Conservation (phyloP, 305 asterid genomes). For the Lippia alba region DNA sequence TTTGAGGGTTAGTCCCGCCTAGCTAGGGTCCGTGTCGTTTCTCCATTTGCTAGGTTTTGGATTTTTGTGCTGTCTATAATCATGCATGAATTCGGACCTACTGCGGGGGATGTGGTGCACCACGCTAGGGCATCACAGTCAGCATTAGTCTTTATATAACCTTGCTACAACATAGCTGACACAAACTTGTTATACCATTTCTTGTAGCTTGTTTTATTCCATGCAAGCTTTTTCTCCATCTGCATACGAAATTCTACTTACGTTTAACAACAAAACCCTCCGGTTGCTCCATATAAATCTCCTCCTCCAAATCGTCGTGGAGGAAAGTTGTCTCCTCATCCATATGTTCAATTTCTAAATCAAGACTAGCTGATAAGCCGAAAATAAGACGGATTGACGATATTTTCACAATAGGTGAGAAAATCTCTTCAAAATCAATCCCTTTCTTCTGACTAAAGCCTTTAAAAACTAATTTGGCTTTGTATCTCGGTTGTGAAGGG, state of each 20-base stretch:
- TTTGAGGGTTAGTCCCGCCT: no score
- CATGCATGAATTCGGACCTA: no score
- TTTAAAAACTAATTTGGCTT: not conserved
- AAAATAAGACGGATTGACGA: not conserved
- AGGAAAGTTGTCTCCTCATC: not conserved
- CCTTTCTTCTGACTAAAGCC: not conserved
- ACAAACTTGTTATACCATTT: not conserved
- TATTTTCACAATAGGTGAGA: not conserved
- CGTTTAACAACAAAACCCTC: not conserved
- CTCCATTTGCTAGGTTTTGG: no score
- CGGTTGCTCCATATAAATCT: not conserved
- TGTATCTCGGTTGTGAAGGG: not conserved
- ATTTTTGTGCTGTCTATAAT: no score
- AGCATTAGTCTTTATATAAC: not conserved
- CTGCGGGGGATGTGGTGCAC: no score
- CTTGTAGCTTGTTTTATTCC: not conserved
- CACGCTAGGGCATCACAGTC: no score
- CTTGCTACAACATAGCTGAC: not conserved
- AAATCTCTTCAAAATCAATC: not conserved
- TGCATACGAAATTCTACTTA: not conserved
- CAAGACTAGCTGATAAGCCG: not conserved
- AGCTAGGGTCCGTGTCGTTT: no score
- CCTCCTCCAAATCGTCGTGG: not conserved
- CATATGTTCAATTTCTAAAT: not conserved
- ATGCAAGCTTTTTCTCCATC: not conserved